phyloP scores from a whole-genome alignment of 2,329 filamentous ascomycete species.

The Phialocephala sp. region DNA sequence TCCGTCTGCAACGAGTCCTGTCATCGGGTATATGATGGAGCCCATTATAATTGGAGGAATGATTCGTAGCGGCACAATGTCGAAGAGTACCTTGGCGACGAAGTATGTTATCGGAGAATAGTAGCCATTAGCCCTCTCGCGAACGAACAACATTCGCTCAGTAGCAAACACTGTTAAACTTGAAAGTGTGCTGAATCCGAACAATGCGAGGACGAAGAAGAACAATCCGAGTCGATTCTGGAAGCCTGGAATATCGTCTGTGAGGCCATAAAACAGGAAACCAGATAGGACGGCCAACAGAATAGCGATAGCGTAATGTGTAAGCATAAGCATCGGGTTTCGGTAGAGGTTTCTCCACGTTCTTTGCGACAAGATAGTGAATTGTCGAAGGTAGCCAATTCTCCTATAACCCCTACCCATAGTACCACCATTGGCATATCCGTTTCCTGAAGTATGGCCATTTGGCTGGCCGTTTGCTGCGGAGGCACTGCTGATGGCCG shows the following conservation, averaged over 20 bases:
- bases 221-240: slow-evolving; percentile 97
- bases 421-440: slow-evolving; percentile 55
- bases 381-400: slow-evolving; percentile 80
- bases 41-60: slow-evolving; percentile 96
- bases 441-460: slow-evolving; percentile 57
- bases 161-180: slow-evolving; percentile 92
- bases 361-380: slow-evolving; percentile 84
- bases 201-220: slow-evolving; percentile 94
- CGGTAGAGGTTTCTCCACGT: slow-evolving; percentile 98
- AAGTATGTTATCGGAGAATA: slow-evolving; percentile 96
- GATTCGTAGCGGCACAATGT: slow-evolving; percentile 91
- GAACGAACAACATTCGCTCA: slow-evolving; percentile 87
- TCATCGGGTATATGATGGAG: slow-evolving; percentile 97
- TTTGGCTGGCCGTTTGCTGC: slow-evolving; percentile 69
- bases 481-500: slow-evolving; percentile 67
- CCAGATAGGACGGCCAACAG: slow-evolving; percentile 92
- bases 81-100: slow-evolving; percentile 94
- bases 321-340: slow-evolving; percentile 97
- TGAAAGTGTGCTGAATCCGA: slow-evolving; percentile 95
- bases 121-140: slow-evolving; percentile 95
- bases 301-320: slow-evolving; percentile 97
- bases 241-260: slow-evolving; percentile 95
- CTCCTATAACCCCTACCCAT: slow-evolving; percentile 83
- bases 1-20: slow-evolving; percentile 82
- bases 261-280: slow-evolving; percentile 94